Conservation (phyloP, 805 yeast genomes). For the Pichia kluyveri region DNA sequence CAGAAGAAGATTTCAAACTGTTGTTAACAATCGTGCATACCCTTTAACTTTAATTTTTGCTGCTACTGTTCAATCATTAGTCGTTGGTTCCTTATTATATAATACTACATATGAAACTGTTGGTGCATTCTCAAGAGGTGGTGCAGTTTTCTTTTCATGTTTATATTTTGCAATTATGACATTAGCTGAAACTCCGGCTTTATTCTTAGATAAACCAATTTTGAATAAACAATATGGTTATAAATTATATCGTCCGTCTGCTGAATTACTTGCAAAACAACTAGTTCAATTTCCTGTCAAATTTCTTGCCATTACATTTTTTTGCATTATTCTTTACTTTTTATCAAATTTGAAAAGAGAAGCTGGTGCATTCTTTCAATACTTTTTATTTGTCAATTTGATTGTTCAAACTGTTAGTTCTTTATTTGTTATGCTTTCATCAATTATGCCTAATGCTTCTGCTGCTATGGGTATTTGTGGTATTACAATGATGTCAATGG, state of each 20-base stretch:
- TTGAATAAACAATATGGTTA: conserved; percentile 57
- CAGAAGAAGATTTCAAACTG: conserved; percentile 44
- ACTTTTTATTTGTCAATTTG: conserved; percentile 31
- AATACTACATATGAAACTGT: conserved; percentile 39
- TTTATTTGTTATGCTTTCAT: conserved; percentile 46
- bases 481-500: conserved; percentile 37
- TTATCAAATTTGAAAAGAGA: conserved; percentile 41
- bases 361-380: conserved; percentile 49
- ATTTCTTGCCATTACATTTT: conserved; percentile 37
- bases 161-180: conserved; percentile 53
- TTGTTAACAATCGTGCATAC: conserved; percentile 48
- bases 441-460: conserved; percentile 38
- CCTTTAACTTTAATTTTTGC: conserved; percentile 41
- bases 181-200: conserved; percentile 49
- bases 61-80: conserved; percentile 45
- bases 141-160: conserved; percentile 51
- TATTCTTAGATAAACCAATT: conserved; percentile 54
- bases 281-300: conserved; percentile 51
- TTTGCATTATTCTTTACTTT: conserved; percentile 42
- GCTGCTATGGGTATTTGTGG: conserved; percentile 57
- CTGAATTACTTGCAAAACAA: conserved; percentile 51
- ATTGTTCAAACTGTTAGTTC: conserved; percentile 38
- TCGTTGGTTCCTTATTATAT: conserved; percentile 53
- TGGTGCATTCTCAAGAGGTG: conserved; percentile 57
- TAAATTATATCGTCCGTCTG: conserved; percentile 57